phyloP scores from a whole-genome alignment of 1,139 yeast genomes.

The Saccharomyces hybrid region DNA sequence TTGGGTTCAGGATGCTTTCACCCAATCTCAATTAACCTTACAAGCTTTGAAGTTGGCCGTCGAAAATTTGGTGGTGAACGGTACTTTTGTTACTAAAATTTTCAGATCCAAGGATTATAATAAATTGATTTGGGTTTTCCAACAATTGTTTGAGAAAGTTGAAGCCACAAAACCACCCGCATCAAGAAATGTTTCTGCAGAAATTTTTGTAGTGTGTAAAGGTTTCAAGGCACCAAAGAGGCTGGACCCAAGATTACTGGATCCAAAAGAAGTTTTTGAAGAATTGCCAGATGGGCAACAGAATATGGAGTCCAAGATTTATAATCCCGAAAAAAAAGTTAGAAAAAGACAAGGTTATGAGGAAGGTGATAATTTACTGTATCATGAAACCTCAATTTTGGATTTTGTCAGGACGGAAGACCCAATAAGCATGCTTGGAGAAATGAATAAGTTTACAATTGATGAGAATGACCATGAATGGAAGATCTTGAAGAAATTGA shows the following conservation, averaged over 20 bases:
- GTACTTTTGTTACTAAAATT: constrained; percentile 91
- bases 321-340: constrained; percentile 83
- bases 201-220: constrained; percentile 92
- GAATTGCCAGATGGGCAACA: constrained; percentile 69
- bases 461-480: constrained; percentile 63
- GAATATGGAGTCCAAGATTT: constrained; percentile 88
- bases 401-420: constrained; percentile 81
- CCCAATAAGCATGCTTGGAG: constrained; percentile 77
- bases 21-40: constrained; percentile 90
- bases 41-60: constrained; percentile 91
- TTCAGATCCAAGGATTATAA: constrained; percentile 97
- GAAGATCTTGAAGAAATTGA: constrained; percentile 61
- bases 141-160: constrained; percentile 88
- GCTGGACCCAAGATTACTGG: constrained; percentile 84
- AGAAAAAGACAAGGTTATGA: constrained; percentile 96
- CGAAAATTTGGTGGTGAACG: constrained; percentile 87
- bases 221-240: constrained; percentile 95
- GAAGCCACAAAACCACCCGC: constrained; percentile 99
- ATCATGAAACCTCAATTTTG: constrained; percentile 63
- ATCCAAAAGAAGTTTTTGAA: constrained; percentile 89
- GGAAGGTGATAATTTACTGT: constrained; percentile 79
- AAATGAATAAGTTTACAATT: constrained; percentile 53
- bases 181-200: constrained; percentile 97
- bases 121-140: constrained; percentile 94
- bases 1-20: constrained; percentile 98